phyloP scores from a whole-genome alignment of 768 basidiomycete genomes.

The Tephrocybe sp. region DNA sequence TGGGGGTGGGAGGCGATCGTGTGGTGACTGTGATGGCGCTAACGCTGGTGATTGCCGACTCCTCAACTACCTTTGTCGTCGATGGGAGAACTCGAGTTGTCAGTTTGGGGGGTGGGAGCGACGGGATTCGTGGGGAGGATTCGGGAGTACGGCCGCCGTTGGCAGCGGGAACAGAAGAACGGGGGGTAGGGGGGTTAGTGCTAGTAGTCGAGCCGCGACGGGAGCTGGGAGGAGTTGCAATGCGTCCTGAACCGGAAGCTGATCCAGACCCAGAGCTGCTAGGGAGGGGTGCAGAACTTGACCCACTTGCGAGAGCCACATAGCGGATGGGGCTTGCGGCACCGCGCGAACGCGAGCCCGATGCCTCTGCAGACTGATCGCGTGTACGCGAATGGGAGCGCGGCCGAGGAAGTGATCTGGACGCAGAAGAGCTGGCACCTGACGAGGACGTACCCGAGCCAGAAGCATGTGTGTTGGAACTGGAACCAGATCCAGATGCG shows the following conservation, averaged over 20 bases:
- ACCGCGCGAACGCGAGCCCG: background rate
- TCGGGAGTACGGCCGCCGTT: background rate
- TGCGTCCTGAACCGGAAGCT: background rate
- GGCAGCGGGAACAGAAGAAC: background rate
- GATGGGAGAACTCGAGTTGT: background rate
- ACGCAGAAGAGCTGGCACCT: background rate
- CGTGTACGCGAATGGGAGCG: constrained; percentile 21
- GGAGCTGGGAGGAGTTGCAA: constrained; percentile 3
- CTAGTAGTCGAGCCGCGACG: background rate
- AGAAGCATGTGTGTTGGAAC: background rate
- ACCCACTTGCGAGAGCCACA: constrained; percentile 5
- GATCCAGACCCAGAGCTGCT: constrained; percentile 2
- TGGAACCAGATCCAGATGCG: background rate
- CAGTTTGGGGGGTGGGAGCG: background rate
- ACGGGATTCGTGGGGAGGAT: constrained; percentile 6
- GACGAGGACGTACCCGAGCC: background rate
- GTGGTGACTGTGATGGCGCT: background rate
- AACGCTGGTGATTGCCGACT: background rate
- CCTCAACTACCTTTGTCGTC: constrained; percentile 3
- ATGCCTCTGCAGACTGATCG: background rate
- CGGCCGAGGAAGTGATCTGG: constrained; percentile 14
- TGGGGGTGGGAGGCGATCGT: background rate
- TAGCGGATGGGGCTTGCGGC: constrained; percentile 11
- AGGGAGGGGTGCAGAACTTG: background rate
- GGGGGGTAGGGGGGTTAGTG: background rate